Base-by-base conservation (phyloP, 345 rosid genomes). In the Populus ilicifolia region DNA sequence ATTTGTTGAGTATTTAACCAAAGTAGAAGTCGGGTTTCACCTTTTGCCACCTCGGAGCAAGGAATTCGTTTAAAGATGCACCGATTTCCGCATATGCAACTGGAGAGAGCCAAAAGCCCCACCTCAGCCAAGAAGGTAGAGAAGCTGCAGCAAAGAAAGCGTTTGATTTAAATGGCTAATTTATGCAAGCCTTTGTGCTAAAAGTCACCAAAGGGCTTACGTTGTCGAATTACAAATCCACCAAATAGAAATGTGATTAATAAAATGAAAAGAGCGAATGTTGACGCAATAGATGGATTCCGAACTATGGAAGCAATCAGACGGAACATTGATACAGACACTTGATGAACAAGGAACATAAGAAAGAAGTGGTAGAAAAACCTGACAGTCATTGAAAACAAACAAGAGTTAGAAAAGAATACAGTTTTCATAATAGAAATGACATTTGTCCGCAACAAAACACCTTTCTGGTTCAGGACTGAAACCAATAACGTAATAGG, bases 31-130 rank as follows among this genome's bases (percentile, higher is more conserved):
- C 38, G 39, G 33, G 30, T 39, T 59, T 78, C 73, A 87, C 92
- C 89, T 89, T 70, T 75, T 82, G 82, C 92, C 92, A 89, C 71
- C 90, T 79, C 18, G 85, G 92, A 30, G 88, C 83, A 0, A 80
- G 92, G 74, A 89, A 87, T 72, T 89, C 92, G 52, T 89, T 87
- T 21, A 87, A 17, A 1, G 87, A 73, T 4, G 81, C 33, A 11
- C 77, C 89, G 38, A 87, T 86, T 79, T 86, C 90, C 4, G 83
- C 85, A 74, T 87, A 89, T 20, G 88, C 69, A 1, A 87, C n/a
- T 29, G 90, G 88, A 21, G 89, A 87, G 61, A 86, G 16, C 92
- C 90, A 86, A 77, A 87, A 89, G 10, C 80, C 89, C 90, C 88
- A 89, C 63, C 56, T 20, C 50, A 89, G n/a, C 88, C 90, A 87